Base-by-base conservation (phyloP, 495 filamentous ascomycete genomes). In the Trichocladium antarcticum region DNA sequence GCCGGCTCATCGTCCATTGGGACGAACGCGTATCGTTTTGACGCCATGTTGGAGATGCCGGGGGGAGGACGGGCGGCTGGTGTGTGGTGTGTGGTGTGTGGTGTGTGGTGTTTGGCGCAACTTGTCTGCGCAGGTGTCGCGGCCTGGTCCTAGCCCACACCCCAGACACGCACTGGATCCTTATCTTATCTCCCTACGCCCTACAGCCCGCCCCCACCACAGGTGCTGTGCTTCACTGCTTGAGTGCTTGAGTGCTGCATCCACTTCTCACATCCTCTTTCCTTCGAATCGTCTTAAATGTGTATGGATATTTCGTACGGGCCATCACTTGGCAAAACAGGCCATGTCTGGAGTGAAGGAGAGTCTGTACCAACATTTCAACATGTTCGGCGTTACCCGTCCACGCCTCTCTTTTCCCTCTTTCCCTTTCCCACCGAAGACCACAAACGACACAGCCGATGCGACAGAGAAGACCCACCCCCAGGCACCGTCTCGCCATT, bases 1-100 rank as follows among this genome's bases (percentile, higher is more conserved):
- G 79, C 57, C 11, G 77, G 71, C 6, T 83, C 83, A 24, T 87
- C 85, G 39, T 83, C 84, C 87, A 93, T 93, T 10, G 87, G 82
- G 34, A 94, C 70, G 19, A 94, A 74, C 9, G 80, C 76, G 63
- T 94, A 94, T 57, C 79, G 83, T 66, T 88, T 92, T 42, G 67
- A 61, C 16, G 64, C 67, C 71, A 76, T 76, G 43, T 17, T 32
- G 16, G 5, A 34, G 24, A 27, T 27, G 3, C 24, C 24, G 24
- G 24, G 8, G n/a, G n/a, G n/a, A 14, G 9, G n/a, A n/a, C n/a
- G n/a, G n/a, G n/a, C n/a, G n/a, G n/a, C n/a, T n/a, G n/a, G n/a
- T n/a, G n/a, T n/a, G n/a, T 19, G 21, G 17, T 36, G n/a, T 37
- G 15, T 11, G 20, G 16, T 38, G 37, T n/a, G 27, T 36, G 42